These are phyloP conservation scores for Colletotrichum melonis DNA, from an alignment of 2,329 filamentous ascomycete species.

Conservation along the genomic window DNA sequence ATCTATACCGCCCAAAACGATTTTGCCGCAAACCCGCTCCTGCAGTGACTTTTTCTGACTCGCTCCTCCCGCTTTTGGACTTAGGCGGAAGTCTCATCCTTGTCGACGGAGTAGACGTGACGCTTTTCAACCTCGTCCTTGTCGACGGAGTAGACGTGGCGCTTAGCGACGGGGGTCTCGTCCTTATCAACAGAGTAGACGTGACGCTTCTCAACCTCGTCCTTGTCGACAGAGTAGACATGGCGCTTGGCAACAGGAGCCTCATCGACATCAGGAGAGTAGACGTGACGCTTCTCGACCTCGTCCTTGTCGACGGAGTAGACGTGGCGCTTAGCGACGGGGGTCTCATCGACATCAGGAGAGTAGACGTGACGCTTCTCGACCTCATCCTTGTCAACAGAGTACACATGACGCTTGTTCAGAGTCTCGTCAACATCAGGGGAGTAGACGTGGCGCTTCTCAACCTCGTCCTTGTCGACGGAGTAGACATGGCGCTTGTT, in stretches of 20 bases:
- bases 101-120: background rate
- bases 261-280: too few relatives aligned
- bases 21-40: background rate
- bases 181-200: background rate
- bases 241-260: too few relatives aligned
- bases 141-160: too few relatives aligned
- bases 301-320: too few relatives aligned
- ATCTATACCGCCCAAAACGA: slow-evolving; percentile 1
- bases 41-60: background rate
- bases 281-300: background rate
- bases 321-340: too few relatives aligned
- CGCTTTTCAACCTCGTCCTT: too few relatives aligned
- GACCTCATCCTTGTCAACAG: background rate
- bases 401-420: background rate
- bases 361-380: too few relatives aligned
- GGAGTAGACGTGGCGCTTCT: background rate
- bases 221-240: background rate
- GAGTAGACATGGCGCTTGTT: background rate
- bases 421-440: background rate
- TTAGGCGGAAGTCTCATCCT: background rate
- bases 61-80: background rate
- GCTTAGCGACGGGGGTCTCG: too few relatives aligned
- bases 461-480: background rate
- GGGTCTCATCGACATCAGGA: background rate
- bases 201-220: background rate